These are phyloP conservation scores for Pichia sp. DNA, from an alignment of 1,139 yeast species.

Conservation along the genomic window DNA sequence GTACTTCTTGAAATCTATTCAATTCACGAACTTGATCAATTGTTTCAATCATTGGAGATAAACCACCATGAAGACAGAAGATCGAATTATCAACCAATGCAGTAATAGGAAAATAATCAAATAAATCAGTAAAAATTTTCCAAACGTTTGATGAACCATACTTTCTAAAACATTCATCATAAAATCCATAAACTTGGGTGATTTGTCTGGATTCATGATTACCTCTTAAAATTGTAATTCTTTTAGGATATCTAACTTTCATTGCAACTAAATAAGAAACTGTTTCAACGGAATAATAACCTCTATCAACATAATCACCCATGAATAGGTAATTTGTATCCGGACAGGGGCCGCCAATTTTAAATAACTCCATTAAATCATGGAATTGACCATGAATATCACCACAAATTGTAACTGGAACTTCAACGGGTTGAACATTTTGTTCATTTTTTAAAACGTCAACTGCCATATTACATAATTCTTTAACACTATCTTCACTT, in stretches of 20 bases:
- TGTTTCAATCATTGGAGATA: slow-evolving; percentile 86
- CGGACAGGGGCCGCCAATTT: slow-evolving; percentile 87
- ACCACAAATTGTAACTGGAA: slow-evolving; percentile 98
- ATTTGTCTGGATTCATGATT: slow-evolving; percentile 97
- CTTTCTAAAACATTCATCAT: slow-evolving; percentile 93
- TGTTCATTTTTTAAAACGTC: slow-evolving; percentile 87
- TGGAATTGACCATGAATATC: slow-evolving; percentile 97
- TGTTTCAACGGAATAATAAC: slow-evolving; percentile 91
- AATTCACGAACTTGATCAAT: slow-evolving; percentile 79
- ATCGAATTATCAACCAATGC: slow-evolving; percentile 70
- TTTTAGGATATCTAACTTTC: slow-evolving; percentile 88
- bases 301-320: slow-evolving; percentile 96
- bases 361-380: slow-evolving; percentile 82
- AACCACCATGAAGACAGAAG: slow-evolving; percentile 95
- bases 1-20: slow-evolving; percentile 78
- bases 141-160: slow-evolving; percentile 95
- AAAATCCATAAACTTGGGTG: slow-evolving; percentile 96
- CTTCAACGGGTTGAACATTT: slow-evolving; percentile 89
- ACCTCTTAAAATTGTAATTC: slow-evolving; percentile 90
- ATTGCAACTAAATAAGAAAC: slow-evolving; percentile 69
- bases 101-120: slow-evolving; percentile 90
- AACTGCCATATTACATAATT: slow-evolving; percentile 82
- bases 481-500: slow-evolving; percentile 73
- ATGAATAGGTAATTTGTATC: slow-evolving; percentile 72
- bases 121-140: slow-evolving; percentile 65